Percentiles rank a stretch among this genome's conserved stretches.
Conservation (phyloP, 2,329 filamentous ascomycete genomes). For the Calcarisporium arbuscula region DNA sequence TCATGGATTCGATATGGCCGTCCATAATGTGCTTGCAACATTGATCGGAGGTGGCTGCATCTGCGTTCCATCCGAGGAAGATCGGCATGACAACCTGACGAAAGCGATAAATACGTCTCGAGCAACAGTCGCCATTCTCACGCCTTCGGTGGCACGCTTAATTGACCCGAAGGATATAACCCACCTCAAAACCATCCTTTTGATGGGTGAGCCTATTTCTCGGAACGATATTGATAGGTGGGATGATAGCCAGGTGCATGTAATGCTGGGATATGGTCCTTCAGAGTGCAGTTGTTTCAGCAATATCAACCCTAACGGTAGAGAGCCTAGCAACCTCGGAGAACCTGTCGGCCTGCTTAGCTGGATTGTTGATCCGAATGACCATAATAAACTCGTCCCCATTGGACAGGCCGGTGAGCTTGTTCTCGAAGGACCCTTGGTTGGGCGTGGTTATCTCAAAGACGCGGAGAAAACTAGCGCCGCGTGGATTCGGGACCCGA, state of each 20-base stretch:
- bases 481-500: slow-evolving; percentile 42
- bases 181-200: slow-evolving; percentile 5
- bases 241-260: too few relatives aligned
- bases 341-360: slow-evolving; percentile 25
- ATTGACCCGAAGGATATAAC: slow-evolving; percentile 3
- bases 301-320: too few relatives aligned
- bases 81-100: slow-evolving; percentile 1
- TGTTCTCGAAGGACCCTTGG: slow-evolving; percentile 40
- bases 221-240: too few relatives aligned
- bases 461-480: slow-evolving; percentile 42
- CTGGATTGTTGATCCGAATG: slow-evolving; percentile 35
- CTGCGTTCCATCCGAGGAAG: slow-evolving; percentile 4
- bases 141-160: slow-evolving; percentile 5
- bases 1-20: slow-evolving; percentile 4
- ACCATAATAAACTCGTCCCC: slow-evolving; percentile 30
- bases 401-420: slow-evolving; percentile 37
- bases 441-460: slow-evolving; percentile 49
- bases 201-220: slow-evolving; percentile 12
- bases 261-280: too few relatives aligned
- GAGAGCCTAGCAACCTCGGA: slow-evolving; percentile 26
- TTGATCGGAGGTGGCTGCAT: slow-evolving; percentile 5
- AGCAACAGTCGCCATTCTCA: slow-evolving; percentile 3
- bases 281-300: too few relatives aligned
- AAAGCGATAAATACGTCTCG: slow-evolving; percentile 1
- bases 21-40: slow-evolving; percentile 4